A percentile compares a stretch with the other conserved stretches of the same genome.
Conservation (phyloP, 2,329 filamentous ascomycete species). For the Botrytis hyacinthi region DNA sequence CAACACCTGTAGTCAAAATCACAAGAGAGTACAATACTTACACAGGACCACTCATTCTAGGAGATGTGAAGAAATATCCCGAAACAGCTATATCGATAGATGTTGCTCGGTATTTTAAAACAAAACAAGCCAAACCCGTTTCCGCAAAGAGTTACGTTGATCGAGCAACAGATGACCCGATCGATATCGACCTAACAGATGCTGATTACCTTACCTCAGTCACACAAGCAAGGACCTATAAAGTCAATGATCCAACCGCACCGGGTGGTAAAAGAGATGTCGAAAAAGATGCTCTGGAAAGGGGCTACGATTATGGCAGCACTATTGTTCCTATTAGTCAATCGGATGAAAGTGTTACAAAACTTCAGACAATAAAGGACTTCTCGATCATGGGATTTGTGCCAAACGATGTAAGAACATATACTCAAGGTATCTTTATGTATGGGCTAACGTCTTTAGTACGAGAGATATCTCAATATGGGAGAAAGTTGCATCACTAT, state of each 20-base stretch:
- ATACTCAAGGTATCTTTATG: background rate
- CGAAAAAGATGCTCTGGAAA: slow-evolving; percentile 78
- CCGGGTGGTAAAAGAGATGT: slow-evolving; percentile 81
- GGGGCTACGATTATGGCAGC: slow-evolving; percentile 89
- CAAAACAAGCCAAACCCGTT: slow-evolving; percentile 70
- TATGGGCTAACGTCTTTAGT: slow-evolving; percentile 47
- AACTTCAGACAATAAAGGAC: slow-evolving; percentile 70
- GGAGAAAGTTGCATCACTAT: slow-evolving; percentile 77
- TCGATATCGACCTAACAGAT: slow-evolving; percentile 45
- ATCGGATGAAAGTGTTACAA: slow-evolving; percentile 84
- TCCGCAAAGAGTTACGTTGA: slow-evolving; percentile 75
- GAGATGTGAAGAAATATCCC: slow-evolving; percentile 66
- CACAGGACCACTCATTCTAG: slow-evolving; percentile 76
- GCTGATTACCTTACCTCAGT: slow-evolving; percentile 61
- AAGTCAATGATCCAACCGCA: slow-evolving; percentile 70
- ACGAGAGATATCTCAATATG: slow-evolving; percentile 81
- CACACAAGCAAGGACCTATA: slow-evolving; percentile 76
- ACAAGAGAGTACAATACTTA: slow-evolving; percentile 76
- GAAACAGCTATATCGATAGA: slow-evolving; percentile 76
- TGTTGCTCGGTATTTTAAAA: slow-evolving; percentile 88
- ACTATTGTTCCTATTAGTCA: slow-evolving; percentile 88
- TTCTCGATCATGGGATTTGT: slow-evolving; percentile 89
- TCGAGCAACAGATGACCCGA: slow-evolving; percentile 41
- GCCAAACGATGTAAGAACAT: slow-evolving; percentile 43
- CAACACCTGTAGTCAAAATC: slow-evolving; percentile 72